Evolutionary conservation across 495 filamentous ascomycete genomes (phyloP), one percentile per base, ranked within the genome.

Genomic region (Penicillium bovifimosum): DNA sequence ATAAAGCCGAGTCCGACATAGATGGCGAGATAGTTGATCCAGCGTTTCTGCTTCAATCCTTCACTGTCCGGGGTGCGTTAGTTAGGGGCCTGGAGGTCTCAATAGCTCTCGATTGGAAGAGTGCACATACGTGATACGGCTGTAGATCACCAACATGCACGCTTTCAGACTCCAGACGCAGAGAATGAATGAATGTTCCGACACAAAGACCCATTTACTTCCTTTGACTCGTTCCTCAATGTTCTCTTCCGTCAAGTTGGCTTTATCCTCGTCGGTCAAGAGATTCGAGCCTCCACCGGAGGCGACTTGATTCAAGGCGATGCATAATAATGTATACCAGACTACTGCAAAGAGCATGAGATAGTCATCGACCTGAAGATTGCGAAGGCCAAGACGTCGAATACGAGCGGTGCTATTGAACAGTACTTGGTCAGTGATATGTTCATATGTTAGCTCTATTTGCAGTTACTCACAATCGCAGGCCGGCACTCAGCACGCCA

Each of bases 1-100:
- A 85, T 56, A 51, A 84, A 86, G 9, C 76, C 78, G 7, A 81
- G 16, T 0, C 60, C 74, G n/a, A 84, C 75, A 46, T 86, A 87
- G 10, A 65, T 71, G 18, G 70, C 75, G n/a, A 71, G 62, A 16
- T 64, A 72, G 28, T 71, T 72, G 43, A 75, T 73, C 64, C 66
- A 72, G 58, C 65, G 64, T 44, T 61, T 58, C 41, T 75, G 72
- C 4, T 52, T 50, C 9, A 74, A 45, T 31, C 72, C 72, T 40
- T 75, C 71, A 0, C 71, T 74, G 29, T 53, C 24, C 5, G 5
- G 31, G 20, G 20, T 24, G 20, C 31, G 49, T 52, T 36, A 51
- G 44, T 47, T 53, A 27, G 32, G 54, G 18, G 39, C 31, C 18
- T 1, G 46, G 40, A 20, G 40, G 9, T 24, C 20, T 2, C 4